phyloP scores from a whole-genome alignment of 2,329 filamentous ascomycete species.

The Fusarium sororula region DNA sequence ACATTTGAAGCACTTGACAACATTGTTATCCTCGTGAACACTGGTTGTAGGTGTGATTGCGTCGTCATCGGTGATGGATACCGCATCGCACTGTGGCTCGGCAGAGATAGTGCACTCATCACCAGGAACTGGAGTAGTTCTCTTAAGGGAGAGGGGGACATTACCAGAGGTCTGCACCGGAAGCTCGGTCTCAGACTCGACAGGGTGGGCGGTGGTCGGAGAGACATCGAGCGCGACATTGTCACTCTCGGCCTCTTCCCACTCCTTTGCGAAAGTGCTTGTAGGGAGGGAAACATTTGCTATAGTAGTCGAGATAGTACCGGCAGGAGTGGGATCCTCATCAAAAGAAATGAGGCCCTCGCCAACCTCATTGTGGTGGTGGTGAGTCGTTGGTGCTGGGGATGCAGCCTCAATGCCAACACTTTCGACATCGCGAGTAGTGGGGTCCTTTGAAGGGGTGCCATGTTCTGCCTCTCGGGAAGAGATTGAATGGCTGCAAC shows the following conservation, averaged over 20 bases:
- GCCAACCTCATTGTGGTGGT: neutral
- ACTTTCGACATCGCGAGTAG: neutral
- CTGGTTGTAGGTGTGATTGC: too few relatives aligned
- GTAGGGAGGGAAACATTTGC: neutral
- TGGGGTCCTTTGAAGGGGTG: neutral
- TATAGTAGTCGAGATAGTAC: neutral
- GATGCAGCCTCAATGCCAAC: too few relatives aligned
- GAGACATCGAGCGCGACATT: neutral
- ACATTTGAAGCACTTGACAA: neutral
- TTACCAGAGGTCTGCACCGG: neutral
- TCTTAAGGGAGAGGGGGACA: too few relatives aligned
- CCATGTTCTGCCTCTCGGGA: neutral
- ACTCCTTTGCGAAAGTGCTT: neutral
- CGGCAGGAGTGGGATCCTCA: neutral
- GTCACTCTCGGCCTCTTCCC: neutral
- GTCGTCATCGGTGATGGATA: neutral
- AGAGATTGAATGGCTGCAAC: neutral
- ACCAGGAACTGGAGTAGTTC: neutral
- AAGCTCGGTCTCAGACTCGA: neutral
- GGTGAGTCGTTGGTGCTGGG: too few relatives aligned
- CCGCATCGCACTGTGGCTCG: neutral
- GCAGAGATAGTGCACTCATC: neutral
- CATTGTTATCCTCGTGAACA: neutral
- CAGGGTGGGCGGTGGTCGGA: too few relatives aligned
- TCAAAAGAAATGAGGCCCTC: constrained; percentile 10